phyloP scores from a whole-genome alignment of 2,329 filamentous ascomycete species.

The Reticulascus tulasneorum region DNA sequence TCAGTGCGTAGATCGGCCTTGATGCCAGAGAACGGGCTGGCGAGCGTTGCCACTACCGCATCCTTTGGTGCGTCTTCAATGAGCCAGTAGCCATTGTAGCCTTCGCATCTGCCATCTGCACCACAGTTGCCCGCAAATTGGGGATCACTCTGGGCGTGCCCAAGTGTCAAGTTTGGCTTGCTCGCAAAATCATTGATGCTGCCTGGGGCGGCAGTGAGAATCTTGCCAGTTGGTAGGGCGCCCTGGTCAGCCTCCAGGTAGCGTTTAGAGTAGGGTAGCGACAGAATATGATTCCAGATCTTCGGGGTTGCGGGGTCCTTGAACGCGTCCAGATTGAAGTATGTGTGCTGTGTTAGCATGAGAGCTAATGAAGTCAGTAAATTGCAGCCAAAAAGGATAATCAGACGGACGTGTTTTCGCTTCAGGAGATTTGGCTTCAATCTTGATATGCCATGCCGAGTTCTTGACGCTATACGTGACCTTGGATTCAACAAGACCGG shows the following conservation, averaged over 20 bases:
- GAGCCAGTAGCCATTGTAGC: conserved; percentile 63
- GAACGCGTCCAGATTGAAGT: conserved; percentile 67
- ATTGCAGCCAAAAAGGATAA: no score
- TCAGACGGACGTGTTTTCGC: conserved; percentile 37
- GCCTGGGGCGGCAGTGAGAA: conserved; percentile 50
- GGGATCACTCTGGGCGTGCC: conserved; percentile 52
- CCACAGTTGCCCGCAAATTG: conserved; percentile 60
- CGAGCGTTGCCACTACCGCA: conserved; percentile 49
- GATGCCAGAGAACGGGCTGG: conserved; percentile 63
- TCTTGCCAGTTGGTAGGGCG: conserved; percentile 58
- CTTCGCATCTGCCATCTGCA: no score
- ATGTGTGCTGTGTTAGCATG: conserved; percentile 63
- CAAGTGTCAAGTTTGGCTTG: conserved; percentile 54
- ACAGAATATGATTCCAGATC: conserved; percentile 58
- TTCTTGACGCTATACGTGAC: conserved; percentile 59
- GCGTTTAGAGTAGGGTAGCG: conserved; percentile 57
- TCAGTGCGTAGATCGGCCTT: conserved; percentile 66
- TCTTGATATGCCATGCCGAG: conserved; percentile 55
- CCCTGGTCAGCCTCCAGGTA: conserved; percentile 53
- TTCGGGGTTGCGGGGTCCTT: conserved; percentile 51
- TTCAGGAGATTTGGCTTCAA: conserved; percentile 53
- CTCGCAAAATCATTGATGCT: conserved; percentile 67
- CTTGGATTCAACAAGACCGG: conserved; percentile 55
- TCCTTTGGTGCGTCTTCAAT: conserved; percentile 36
- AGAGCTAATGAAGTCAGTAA: conserved; percentile 46